These are phyloP conservation scores for Pseudocercospora crystallina DNA, from an alignment of 2,329 filamentous ascomycete species.

Conservation along the genomic window DNA sequence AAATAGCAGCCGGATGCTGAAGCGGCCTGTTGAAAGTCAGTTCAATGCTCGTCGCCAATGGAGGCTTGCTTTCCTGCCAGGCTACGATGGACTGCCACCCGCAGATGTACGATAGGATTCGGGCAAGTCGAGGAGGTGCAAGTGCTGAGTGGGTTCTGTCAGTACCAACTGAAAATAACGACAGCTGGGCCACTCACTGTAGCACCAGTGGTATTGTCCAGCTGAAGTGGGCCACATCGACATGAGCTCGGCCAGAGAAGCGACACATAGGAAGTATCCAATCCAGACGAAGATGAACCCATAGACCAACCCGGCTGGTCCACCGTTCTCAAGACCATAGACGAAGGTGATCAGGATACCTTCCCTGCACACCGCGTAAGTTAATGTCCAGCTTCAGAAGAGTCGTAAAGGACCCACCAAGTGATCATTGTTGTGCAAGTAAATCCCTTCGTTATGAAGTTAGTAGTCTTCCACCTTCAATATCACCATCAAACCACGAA, in stretches of 20 bases:
- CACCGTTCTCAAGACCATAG: constrained; percentile 25
- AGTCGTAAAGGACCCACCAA: no score
- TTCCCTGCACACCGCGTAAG: no score
- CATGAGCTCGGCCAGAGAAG: constrained; percentile 32
- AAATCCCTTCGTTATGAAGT: not conserved
- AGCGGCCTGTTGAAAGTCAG: not conserved
- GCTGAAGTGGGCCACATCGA: constrained; percentile 27
- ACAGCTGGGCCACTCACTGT: not conserved
- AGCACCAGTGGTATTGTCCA: constrained; percentile 10
- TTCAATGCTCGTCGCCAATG: constrained; percentile 20
- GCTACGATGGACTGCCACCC: constrained; percentile 24
- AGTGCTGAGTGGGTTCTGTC: constrained; percentile 13
- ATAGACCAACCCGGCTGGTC: constrained; percentile 30
- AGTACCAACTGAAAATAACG: not conserved
- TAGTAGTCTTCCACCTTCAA: constrained; percentile 20
- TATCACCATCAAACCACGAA: constrained; percentile 19
- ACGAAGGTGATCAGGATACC: no score
- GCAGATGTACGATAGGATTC: constrained; percentile 2
- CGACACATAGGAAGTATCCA: constrained; percentile 21
- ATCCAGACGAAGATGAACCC: constrained; percentile 21
- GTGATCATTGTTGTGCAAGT: no score
- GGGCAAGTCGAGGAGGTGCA: constrained; percentile 25
- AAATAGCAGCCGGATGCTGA: not conserved
- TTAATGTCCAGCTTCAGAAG: no score
- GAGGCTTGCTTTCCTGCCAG: constrained; percentile 16